Conservation (phyloP, 306 rosid genomes). For the Cicer arietinum region DNA sequence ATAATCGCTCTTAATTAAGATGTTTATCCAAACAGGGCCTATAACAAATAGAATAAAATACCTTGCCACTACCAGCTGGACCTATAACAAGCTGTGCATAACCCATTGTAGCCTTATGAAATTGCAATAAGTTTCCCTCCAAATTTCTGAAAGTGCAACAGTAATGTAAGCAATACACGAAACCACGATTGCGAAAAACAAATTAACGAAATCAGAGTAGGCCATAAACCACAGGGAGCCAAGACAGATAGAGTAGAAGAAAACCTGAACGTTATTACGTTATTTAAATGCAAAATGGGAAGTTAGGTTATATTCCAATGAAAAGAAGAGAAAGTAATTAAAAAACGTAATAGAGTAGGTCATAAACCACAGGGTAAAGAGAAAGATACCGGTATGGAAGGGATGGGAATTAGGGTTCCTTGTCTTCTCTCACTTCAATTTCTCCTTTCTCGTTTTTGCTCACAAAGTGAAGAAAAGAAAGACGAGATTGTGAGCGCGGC, state of each 20-base stretch:
- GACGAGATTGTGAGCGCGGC: too few species aligned
- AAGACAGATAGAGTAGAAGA: constrained; percentile 22
- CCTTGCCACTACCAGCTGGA: constrained; percentile 83
- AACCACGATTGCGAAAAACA: constrained; percentile 57
- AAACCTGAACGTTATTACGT: constrained; percentile 46
- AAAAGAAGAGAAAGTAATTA: too few species aligned
- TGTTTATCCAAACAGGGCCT: background rate
- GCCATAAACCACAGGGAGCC: constrained; percentile 52
- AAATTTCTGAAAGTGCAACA: constrained; percentile 50
- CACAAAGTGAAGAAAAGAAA: too few species aligned
- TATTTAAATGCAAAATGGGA: too few species aligned
- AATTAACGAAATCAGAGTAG: constrained; percentile 48
- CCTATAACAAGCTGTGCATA: constrained; percentile 69
- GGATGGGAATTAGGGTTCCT: too few species aligned
- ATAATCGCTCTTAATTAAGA: background rate
- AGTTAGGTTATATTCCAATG: too few species aligned
- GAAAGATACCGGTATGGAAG: too few species aligned
- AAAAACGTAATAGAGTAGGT: too few species aligned
- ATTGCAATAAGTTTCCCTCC: constrained; percentile 14
- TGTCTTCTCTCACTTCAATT: too few species aligned
- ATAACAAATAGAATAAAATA: constrained; percentile 31
- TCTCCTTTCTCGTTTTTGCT: too few species aligned
- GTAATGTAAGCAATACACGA: constrained; percentile 68
- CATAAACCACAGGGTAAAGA: too few species aligned
- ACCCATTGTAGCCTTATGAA: constrained; percentile 55